Base-by-base conservation (phyloP, 352 stramenopile genomes). In the Elongisporangium anandrum region DNA sequence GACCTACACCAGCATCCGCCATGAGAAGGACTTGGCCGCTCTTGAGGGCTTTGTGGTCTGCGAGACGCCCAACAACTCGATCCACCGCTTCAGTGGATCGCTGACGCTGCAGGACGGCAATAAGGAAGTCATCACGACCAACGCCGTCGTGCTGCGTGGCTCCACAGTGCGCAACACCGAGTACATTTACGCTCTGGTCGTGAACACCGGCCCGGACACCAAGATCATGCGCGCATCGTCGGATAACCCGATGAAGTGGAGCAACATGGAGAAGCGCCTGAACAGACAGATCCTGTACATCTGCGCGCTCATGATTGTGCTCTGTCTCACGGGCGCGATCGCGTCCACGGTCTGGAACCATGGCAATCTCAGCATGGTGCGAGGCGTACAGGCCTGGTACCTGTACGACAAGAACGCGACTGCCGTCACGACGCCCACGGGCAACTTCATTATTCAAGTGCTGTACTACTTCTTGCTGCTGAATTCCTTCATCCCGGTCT, bases 401-500 rank as follows among this genome's bases (percentile, higher is more conserved):
- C 52, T 92, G 49, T 90, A 69, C 34, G 81, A 94, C 26, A 60
- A 34, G 0, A 52, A 67, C 2, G 64, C 85, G 8, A 73, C 72
- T 16, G 79, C 77, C 3, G 65, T 95, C 29, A 72, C 71, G 38
- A 59, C 71, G 8, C 86, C 86, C 0, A 78, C 79, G 3, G 79
- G 71, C n/a, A 88, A 90, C 52, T 94, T 94, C 48, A 72, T 97
- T 24, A 92, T 98, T 62, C 90, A 94, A 63, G 86, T 97, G 48
- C 82, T 98, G 21, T 97, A 96, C 64, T 98, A 97, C 66, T 95
- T 98, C 54, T 67, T 98, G 56, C 71, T 98, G 55, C 82, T 97
- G 41, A 97, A 96, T 63, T 95, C 89, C 41, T 97, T 98, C 75
- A 97, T 98, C 51, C 95, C 94, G 5, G 89, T 98, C 24, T 97